Evolutionary conservation across 208 protist species (phyloP).

Genomic region (Leishmania mexicana): DNA sequence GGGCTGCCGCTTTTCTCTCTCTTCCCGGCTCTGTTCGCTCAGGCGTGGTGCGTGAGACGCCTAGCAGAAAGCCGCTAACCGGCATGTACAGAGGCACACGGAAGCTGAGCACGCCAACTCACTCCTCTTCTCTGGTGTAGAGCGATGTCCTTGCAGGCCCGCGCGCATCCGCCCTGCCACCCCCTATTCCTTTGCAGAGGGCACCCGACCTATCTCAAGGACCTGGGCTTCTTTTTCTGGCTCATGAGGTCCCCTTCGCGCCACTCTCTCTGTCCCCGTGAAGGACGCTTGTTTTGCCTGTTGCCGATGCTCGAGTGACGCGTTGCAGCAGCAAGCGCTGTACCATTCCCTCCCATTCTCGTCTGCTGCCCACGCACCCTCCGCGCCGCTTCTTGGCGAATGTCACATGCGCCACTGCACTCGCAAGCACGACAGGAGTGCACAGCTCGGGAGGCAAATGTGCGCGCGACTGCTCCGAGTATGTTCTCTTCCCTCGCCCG

Average conservation of each 20-base stretch:
- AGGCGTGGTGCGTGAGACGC: neutral
- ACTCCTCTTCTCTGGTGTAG: neutral
- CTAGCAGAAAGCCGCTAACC: neutral
- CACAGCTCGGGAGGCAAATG: no score
- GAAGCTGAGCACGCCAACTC: neutral
- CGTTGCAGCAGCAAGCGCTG: no score
- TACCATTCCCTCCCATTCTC: neutral
- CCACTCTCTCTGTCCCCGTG: neutral
- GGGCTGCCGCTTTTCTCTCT: neutral
- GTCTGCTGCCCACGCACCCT: neutral
- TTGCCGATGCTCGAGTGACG: neutral
- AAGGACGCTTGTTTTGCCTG: neutral
- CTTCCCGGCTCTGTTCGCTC: neutral
- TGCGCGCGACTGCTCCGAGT: neutral
- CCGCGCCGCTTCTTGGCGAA: no score
- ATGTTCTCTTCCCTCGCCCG: neutral
- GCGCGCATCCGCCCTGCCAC: no score
- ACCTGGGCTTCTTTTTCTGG: neutral
- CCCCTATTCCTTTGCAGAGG: neutral
- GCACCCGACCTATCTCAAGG: neutral
- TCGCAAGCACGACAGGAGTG: no score
- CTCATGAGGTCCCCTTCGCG: neutral
- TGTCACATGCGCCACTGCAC: no score
- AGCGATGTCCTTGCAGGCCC: neutral
- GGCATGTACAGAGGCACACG: no score